phyloP scores from a whole-genome alignment of 129 eudicot species.

The Scalesia atractyloides region DNA sequence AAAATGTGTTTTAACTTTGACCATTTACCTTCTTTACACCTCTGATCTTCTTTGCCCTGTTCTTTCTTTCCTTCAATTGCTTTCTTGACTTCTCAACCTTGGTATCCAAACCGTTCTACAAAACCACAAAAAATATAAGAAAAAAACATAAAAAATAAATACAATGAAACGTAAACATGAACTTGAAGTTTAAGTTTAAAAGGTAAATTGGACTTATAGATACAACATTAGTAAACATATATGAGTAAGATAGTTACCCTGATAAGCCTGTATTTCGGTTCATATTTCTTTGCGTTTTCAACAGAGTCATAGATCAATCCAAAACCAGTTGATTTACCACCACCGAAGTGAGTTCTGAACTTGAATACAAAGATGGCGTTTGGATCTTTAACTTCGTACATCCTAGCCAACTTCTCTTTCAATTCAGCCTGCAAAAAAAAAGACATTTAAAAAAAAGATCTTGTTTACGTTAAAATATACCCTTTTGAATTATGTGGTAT shows the following conservation, averaged over 20 bases:
- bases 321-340: slow-evolving; percentile 82
- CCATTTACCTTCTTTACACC: slow-evolving; percentile 68
- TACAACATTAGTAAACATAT: background rate
- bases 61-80: slow-evolving; percentile 71
- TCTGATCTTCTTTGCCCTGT: slow-evolving; percentile 70
- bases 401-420: slow-evolving; percentile 68
- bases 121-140: background rate
- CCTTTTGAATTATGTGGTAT: background rate
- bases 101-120: slow-evolving; percentile 65
- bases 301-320: slow-evolving; percentile 87
- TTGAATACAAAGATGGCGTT: slow-evolving; percentile 77
- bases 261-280: slow-evolving; percentile 83
- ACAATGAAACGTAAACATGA: background rate
- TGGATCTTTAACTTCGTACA: slow-evolving; percentile 66
- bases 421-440: slow-evolving; percentile 55
- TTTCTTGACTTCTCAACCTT: slow-evolving; percentile 72
- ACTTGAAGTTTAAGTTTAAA: background rate
- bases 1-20: background rate
- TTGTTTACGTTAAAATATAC: background rate
- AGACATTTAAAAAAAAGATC: background rate
- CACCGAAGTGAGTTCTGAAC: slow-evolving; percentile 87
- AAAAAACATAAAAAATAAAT: no score
- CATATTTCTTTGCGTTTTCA: slow-evolving; percentile 76
- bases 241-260: slow-evolving; percentile 52
- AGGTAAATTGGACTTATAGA: background rate